Percentiles rank a stretch among this genome's conserved stretches.
These are phyloP conservation scores for Talaromyces pinophilus DNA, from an alignment of 2,329 filamentous ascomycete genomes.

Conservation along the genomic window DNA sequence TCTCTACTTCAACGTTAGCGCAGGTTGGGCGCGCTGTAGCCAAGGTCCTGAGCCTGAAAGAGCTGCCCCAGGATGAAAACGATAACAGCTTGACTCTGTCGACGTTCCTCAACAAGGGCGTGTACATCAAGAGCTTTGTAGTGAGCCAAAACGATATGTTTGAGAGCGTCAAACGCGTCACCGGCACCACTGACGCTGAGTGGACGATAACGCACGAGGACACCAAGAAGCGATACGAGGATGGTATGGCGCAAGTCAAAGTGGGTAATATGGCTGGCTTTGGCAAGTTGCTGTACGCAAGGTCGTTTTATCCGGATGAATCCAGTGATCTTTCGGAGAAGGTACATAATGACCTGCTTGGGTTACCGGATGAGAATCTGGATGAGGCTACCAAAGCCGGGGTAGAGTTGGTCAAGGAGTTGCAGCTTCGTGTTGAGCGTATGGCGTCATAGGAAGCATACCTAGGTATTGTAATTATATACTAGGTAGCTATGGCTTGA, in stretches of 20 bases:
- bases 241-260: constrained; percentile 1
- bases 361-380: background rate
- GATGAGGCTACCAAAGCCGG: constrained; percentile 12
- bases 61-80: constrained; percentile 43
- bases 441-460: background rate
- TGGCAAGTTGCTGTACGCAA: constrained; percentile 9
- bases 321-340: background rate
- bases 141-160: constrained; percentile 67
- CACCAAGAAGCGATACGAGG: constrained; percentile 4
- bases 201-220: constrained; percentile 55
- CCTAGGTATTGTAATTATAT: background rate
- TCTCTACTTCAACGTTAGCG: constrained; percentile 61
- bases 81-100: constrained; percentile 44
- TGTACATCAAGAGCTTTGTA: constrained; percentile 60
- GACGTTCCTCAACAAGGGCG: constrained; percentile 50
- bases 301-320: constrained; percentile 6
- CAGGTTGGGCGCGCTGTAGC: constrained; percentile 60
- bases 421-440: constrained; percentile 10
- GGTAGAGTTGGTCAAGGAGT: constrained; percentile 4
- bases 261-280: constrained; percentile 4
- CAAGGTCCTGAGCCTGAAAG: constrained; percentile 49
- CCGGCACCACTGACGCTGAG: constrained; percentile 58
- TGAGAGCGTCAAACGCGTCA: constrained; percentile 59
- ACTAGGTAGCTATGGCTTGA: background rate
- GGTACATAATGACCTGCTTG: constrained; percentile 3